Percentiles rank a stretch among this genome's conserved stretches.
These are phyloP conservation scores for Candida boidinii DNA, from an alignment of 805 yeast species.

Conservation along the genomic window DNA sequence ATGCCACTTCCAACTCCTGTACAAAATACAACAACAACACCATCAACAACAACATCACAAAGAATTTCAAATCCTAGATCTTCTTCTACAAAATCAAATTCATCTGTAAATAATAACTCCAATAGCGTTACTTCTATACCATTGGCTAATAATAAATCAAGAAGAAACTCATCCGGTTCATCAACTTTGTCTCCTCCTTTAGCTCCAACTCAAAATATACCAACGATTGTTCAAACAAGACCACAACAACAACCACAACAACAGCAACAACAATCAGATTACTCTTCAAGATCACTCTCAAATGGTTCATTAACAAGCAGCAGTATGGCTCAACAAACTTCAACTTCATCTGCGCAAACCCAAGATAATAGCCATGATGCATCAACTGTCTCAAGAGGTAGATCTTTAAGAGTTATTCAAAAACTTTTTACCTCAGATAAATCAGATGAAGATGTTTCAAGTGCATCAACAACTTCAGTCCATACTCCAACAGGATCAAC, in stretches of 20 bases:
- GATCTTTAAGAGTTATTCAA: constrained; percentile 14
- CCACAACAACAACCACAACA: neutral
- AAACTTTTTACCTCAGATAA: constrained; percentile 14
- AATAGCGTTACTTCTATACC: too few relatives aligned
- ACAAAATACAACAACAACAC: neutral
- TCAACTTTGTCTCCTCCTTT: too few relatives aligned
- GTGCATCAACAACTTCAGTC: neutral
- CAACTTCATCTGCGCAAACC: too few relatives aligned
- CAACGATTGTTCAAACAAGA: neutral
- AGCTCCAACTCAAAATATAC: too few relatives aligned
- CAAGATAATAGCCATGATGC: too few relatives aligned
- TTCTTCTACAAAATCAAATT: neutral
- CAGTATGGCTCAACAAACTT: too few relatives aligned
- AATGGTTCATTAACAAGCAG: too few relatives aligned
- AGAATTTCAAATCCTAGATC: neutral
- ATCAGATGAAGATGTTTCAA: too few relatives aligned
- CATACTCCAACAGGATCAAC: neutral
- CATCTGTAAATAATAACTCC: neutral
- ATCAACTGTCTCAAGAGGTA: constrained; percentile 11
- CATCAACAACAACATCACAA: neutral
- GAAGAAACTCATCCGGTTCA: neutral
- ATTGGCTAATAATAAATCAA: neutral
- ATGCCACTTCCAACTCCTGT: neutral
- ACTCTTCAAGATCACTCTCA: too few relatives aligned
- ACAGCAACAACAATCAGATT: neutral